Percentiles rank a stretch among this genome's conserved stretches.
Evolutionary conservation across 148 eudicot genomes (phyloP).

Genomic region (Nepenthes gracilis): DNA sequence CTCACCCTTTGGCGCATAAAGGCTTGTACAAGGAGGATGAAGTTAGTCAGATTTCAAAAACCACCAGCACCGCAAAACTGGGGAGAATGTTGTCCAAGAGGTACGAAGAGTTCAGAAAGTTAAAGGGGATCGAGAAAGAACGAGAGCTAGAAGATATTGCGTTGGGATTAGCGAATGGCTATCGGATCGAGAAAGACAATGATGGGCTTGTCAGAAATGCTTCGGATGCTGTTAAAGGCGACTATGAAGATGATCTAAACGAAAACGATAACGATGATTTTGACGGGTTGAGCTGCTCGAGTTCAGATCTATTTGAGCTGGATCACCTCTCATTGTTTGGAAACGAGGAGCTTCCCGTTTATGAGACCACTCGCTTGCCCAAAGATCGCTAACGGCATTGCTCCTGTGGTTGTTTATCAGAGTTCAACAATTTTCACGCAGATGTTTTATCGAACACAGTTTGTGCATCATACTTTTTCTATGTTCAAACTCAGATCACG

Average conservation of each 20-base stretch:
- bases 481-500: background rate
- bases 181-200: constrained; percentile 12
- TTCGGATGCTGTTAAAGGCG: background rate
- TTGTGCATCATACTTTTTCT: background rate
- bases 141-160: constrained; percentile 33
- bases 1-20: constrained; percentile 42
- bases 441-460: background rate
- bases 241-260: background rate
- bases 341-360: constrained; percentile 70
- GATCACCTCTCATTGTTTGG: constrained; percentile 55
- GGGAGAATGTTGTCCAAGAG: constrained; percentile 7
- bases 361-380: constrained; percentile 46
- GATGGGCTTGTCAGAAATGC: background rate
- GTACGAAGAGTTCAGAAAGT: constrained; percentile 15
- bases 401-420: background rate
- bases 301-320: constrained; percentile 84
- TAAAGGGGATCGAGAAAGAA: constrained; percentile 7
- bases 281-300: constrained; percentile 57
- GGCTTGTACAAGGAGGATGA: constrained; percentile 12
- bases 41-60: background rate
- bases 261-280: constrained; percentile 26
- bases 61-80: background rate
- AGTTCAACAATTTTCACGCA: background rate
- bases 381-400: constrained; percentile 13
- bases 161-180: constrained; percentile 19